Evolutionary conservation across 495 filamentous ascomycete species (phyloP).

Genomic region (Aspergillus taichungensis): DNA sequence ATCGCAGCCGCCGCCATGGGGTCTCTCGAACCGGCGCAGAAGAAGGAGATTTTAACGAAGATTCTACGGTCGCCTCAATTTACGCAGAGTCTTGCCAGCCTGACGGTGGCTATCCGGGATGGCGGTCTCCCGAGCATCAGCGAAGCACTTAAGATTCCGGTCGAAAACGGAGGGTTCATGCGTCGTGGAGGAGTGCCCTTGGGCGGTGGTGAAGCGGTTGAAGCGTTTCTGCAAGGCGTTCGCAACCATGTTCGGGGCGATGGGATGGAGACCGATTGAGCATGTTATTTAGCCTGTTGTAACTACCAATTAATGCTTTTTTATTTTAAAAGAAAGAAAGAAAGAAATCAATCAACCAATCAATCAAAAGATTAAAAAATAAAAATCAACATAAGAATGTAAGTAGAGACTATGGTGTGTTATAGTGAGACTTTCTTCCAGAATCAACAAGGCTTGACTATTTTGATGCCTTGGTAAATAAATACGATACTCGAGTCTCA

Average conservation of each 20-base stretch:
- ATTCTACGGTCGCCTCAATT: constrained; percentile 91
- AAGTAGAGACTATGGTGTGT: no score
- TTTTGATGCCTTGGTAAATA: no score
- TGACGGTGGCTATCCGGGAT: constrained; percentile 82
- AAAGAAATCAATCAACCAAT: no score
- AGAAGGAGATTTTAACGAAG: constrained; percentile 69
- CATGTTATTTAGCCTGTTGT: constrained; percentile 1
- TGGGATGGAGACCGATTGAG: constrained; percentile 42
- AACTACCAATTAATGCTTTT: not conserved
- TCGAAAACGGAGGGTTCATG: constrained; percentile 76
- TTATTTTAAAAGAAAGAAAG: not conserved
- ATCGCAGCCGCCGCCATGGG: constrained; percentile 60
- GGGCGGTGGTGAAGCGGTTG: constrained; percentile 82
- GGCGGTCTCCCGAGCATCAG: constrained; percentile 87
- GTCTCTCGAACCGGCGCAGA: constrained; percentile 67
- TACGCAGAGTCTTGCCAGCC: constrained; percentile 69
- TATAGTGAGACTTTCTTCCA: no score
- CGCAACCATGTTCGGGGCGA: constrained; percentile 55
- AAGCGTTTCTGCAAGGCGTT: constrained; percentile 82
- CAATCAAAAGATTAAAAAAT: no score
- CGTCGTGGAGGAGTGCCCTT: constrained; percentile 62
- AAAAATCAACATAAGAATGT: no score
- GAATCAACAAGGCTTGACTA: no score
- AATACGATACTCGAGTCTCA: no score
- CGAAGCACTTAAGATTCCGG: constrained; percentile 68